Evolutionary conservation across 768 basidiomycete genomes (phyloP).

Genomic region (Mycena epipterygia): DNA sequence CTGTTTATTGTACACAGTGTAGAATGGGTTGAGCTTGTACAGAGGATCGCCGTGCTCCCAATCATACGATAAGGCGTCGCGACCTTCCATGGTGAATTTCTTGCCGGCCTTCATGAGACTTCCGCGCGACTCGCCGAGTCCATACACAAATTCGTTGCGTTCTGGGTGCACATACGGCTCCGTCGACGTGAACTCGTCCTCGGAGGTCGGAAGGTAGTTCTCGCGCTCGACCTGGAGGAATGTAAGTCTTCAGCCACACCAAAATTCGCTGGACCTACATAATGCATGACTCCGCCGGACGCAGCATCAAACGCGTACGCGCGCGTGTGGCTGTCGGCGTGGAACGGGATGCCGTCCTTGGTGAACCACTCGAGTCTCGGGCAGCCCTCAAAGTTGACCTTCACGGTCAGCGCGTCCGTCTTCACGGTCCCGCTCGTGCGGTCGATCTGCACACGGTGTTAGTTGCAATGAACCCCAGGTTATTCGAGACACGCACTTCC

Average conservation of each 20-base stretch:
- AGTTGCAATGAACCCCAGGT: background rate
- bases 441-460: background rate
- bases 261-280: constrained; percentile 6
- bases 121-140: constrained; percentile 36
- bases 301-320: constrained; percentile 36
- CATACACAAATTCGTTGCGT: constrained; percentile 36
- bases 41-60: constrained; percentile 35
- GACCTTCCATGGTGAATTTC: constrained; percentile 34
- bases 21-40: constrained; percentile 37
- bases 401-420: constrained; percentile 24
- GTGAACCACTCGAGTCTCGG: constrained; percentile 36
- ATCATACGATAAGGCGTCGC: constrained; percentile 34
- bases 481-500: background rate
- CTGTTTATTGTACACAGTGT: constrained; percentile 37
- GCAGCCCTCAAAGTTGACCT: constrained; percentile 26
- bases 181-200: constrained; percentile 33
- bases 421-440: constrained; percentile 21
- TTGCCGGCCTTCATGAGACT: constrained; percentile 34
- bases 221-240: constrained; percentile 27
- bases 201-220: constrained; percentile 31
- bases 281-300: constrained; percentile 33
- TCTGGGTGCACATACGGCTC: constrained; percentile 26
- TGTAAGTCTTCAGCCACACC: too few species aligned
- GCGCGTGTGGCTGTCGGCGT: constrained; percentile 32
- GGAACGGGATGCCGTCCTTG: constrained; percentile 30